Evolutionary conservation across 2,329 filamentous ascomycete genomes (phyloP), one percentile per base, ranked within the genome.

Genomic region (Metarhizium guizhouense): DNA sequence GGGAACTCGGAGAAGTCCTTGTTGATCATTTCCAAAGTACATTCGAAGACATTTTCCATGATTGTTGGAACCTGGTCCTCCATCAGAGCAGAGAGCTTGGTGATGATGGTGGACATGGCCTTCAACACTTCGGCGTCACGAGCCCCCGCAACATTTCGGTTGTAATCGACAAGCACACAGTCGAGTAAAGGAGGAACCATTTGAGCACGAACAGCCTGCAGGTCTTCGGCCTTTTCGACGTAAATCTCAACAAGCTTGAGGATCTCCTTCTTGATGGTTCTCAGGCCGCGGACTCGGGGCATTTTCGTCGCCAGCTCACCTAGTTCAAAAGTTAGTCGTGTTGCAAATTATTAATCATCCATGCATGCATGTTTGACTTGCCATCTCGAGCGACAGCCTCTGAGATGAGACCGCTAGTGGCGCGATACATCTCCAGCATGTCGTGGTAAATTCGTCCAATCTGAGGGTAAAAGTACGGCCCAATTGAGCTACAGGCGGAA

Each of bases 1-100:
- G 94, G 94, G 71, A 95, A 99, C 69, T 99, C 94, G 50, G 95
- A 96, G 73, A 99, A 99, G 73, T 99, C 94, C 76, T 99, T 99
- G 83, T 97, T 99, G 76, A 99, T 99, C 94, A 99, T 99, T 66
- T 96, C 91, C 56, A 99, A 79, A 3, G 94, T 99, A 77, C 93
- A 97, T 72, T 97, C 93, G 66, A 99, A 99, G 30, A 99, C 90
- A 63, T 93, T 95, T 72, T 97, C 92, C 89, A 99, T 96, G 67
- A 99, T 97, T 51, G 87, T 87, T 10, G 94, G 91, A 47, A 99
- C 90, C 72, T 97, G 94, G 68, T 97, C 94, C 70, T 97, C 94
- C 95, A 99, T 99, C 67, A 97, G 79, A 62, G 84, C 90, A 74
- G 93, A 92, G 67, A 99, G 83, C 76, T 96, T 97, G 64, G 89